phyloP scores from a whole-genome alignment of 1,139 yeast species.

The Taphrina betulina region DNA sequence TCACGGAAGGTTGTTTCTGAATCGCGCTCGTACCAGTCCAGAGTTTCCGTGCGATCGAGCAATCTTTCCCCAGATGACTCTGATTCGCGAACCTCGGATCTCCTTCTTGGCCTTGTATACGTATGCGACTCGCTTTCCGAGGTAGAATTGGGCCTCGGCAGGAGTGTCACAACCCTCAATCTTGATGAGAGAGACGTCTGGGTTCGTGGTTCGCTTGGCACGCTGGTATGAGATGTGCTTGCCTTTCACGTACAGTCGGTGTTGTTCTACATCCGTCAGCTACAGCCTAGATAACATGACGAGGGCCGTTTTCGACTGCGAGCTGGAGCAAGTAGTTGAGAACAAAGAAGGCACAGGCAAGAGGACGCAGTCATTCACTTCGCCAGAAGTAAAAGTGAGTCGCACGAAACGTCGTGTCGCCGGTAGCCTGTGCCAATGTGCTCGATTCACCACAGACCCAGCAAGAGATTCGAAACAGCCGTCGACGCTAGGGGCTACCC shows the following conservation, averaged over 20 bases:
- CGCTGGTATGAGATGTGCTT: conserved; percentile 99
- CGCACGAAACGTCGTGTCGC: too few species aligned
- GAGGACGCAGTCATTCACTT: too few species aligned
- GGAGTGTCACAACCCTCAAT: conserved; percentile 88
- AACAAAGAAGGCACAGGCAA: too few species aligned
- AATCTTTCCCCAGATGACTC: conserved; percentile 98
- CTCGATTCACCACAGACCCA: too few species aligned
- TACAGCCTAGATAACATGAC: too few species aligned
- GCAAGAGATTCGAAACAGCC: too few species aligned
- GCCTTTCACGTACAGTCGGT: conserved; percentile 96
- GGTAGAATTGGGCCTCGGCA: conserved; percentile 96
- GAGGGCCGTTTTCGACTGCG: too few species aligned
- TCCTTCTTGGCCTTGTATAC: conserved; percentile 99
- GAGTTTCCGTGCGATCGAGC: conserved; percentile 99
- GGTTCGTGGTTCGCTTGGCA: conserved; percentile 97
- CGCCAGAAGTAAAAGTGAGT: too few species aligned
- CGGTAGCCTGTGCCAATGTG: too few species aligned
- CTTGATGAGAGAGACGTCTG: conserved; percentile 94
- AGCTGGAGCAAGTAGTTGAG: too few species aligned
- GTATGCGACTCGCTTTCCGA: conserved; percentile 99
- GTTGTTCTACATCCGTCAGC: conserved; percentile 15
- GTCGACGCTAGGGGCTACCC: too few species aligned
- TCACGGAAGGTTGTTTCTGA: conserved; percentile 93
- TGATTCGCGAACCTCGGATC: conserved; percentile 96
- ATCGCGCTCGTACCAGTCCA: conserved; percentile 98